Evolutionary conservation across 306 rosid species (phyloP).

Genomic region (Citrullus amarus): DNA sequence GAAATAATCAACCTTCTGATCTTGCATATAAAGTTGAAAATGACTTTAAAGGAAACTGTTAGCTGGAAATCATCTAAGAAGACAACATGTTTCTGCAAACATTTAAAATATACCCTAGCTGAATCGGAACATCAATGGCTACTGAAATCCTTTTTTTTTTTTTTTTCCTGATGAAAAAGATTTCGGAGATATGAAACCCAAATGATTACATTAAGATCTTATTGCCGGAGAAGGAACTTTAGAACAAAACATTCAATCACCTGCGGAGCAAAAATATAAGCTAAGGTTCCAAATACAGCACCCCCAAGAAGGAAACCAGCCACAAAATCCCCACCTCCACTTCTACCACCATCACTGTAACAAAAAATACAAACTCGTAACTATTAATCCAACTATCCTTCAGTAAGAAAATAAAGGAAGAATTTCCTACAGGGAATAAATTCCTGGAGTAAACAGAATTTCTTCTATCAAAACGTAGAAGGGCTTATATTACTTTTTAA

Average conservation of each 20-base stretch:
- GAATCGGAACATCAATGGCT: background rate
- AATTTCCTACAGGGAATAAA: background rate
- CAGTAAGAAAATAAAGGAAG: background rate
- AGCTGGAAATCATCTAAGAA: background rate
- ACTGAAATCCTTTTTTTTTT: background rate
- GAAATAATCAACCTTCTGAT: background rate
- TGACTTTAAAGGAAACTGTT: background rate
- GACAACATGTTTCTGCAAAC: background rate
- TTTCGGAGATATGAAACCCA: background rate
- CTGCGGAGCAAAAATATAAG: conserved; percentile 92
- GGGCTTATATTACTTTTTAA: background rate
- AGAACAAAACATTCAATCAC: conserved; percentile 28
- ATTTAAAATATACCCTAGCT: background rate
- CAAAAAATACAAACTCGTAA: conserved; percentile 6
- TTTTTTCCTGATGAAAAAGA: too few relatives aligned
- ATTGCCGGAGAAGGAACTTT: background rate
- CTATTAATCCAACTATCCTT: background rate
- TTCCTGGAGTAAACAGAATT: background rate
- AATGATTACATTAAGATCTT: background rate
- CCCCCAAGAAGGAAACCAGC: conserved; percentile 90
- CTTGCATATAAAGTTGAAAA: background rate
- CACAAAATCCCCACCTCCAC: conserved; percentile 71
- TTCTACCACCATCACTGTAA: conserved; percentile 43
- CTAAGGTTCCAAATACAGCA: conserved; percentile 73
- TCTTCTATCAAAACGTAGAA: background rate